Conservation (phyloP, 495 filamentous ascomycete genomes). For the Amphirosellinia nigrospora region DNA sequence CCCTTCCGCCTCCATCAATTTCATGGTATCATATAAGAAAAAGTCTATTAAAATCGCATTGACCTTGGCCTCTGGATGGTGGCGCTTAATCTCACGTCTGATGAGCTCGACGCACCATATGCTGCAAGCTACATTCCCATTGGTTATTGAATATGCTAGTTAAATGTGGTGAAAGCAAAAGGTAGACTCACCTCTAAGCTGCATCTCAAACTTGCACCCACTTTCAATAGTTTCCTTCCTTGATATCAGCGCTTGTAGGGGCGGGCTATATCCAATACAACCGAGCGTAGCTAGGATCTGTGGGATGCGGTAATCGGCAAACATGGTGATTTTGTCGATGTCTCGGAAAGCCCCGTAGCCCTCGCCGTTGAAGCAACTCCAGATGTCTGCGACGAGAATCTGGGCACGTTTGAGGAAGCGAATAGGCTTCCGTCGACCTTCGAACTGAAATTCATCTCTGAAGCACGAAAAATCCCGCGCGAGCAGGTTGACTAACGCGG, state of each 20-base stretch:
- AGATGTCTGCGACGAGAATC: slow-evolving; percentile 92
- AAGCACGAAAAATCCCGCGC: slow-evolving; percentile 84
- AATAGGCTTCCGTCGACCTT: slow-evolving; percentile 68
- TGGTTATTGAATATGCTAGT: not conserved
- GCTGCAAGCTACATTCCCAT: slow-evolving; percentile 62
- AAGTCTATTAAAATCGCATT: slow-evolving; percentile 97
- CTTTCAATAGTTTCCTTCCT: slow-evolving; percentile 65
- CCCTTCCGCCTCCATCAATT: slow-evolving; percentile 70
- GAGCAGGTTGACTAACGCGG: slow-evolving; percentile 81
- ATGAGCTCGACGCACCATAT: slow-evolving; percentile 96
- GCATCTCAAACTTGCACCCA: slow-evolving; percentile 83
- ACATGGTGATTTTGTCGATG: slow-evolving; percentile 96
- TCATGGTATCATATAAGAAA: slow-evolving; percentile 93
- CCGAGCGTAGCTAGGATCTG: slow-evolving; percentile 89
- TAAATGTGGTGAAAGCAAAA: not conserved
- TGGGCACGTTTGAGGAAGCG: slow-evolving; percentile 92
- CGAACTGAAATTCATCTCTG: slow-evolving; percentile 76
- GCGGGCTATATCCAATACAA: slow-evolving; percentile 82
- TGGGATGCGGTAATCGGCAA: slow-evolving; percentile 96
- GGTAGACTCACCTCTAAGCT: slow-evolving; percentile 72
- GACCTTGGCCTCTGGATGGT: slow-evolving; percentile 72
- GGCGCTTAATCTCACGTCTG: slow-evolving; percentile 74
- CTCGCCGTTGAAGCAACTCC: slow-evolving; percentile 89
- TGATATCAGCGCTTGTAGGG: slow-evolving; percentile 72
- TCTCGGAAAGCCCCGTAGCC: slow-evolving; percentile 84